Evolutionary conservation across 306 rosid species (phyloP).

Genomic region (Pyrus communis): DNA sequence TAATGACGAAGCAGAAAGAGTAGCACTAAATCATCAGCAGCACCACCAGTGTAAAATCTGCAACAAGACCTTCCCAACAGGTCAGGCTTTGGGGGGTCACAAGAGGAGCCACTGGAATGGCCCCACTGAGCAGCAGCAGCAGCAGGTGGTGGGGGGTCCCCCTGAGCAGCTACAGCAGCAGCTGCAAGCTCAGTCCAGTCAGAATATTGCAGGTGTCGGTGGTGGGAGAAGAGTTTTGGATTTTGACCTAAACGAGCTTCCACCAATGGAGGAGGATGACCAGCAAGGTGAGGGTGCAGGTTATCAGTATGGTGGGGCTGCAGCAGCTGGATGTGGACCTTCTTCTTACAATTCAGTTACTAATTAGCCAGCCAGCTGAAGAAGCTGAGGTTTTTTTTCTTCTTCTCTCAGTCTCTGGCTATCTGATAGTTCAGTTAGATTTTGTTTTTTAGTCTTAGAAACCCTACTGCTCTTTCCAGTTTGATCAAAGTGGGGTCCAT

Average conservation of each 20-base stretch:
- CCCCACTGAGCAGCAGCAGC: neutral
- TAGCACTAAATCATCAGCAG: neutral
- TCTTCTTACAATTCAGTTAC: slow-evolving; percentile 9
- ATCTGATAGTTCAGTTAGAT: neutral
- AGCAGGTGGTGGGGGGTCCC: neutral
- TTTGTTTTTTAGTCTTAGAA: neutral
- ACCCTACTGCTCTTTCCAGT: slow-evolving; percentile 1
- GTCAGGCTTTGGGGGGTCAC: slow-evolving; percentile 29
- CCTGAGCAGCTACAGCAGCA: neutral
- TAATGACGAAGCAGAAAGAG: neutral
- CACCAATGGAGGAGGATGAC: slow-evolving; percentile 18
- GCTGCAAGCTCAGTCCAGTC: neutral
- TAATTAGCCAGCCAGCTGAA: neutral
- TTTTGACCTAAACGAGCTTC: slow-evolving; percentile 48
- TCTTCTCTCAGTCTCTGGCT: neutral
- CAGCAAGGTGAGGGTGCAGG: neutral
- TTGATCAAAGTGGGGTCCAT: slow-evolving; percentile 9
- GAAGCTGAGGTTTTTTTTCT: neutral
- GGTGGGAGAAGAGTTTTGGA: neutral
- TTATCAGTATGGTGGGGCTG: neutral
- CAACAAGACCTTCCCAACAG: slow-evolving; percentile 10
- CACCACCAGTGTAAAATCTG: slow-evolving; percentile 9
- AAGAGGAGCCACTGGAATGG: slow-evolving; percentile 9
- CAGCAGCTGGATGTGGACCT: slow-evolving; percentile 1
- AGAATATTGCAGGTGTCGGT: neutral